These are phyloP conservation scores for Xylariaceae sp. DNA, from an alignment of 2,329 filamentous ascomycete genomes.

Conservation along the genomic window DNA sequence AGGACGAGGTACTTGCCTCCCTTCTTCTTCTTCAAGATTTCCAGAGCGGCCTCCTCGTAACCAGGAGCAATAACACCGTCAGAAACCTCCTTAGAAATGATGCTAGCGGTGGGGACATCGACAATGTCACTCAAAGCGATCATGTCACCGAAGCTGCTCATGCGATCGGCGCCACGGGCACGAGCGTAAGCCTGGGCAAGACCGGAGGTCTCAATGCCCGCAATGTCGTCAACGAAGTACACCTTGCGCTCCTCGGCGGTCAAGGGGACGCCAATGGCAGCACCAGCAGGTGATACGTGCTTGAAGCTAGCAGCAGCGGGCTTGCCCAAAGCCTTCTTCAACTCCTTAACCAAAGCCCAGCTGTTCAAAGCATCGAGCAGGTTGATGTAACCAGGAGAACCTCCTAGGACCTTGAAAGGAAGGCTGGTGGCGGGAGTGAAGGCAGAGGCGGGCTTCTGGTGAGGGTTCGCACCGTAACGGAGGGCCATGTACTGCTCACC, in stretches of 20 bases:
- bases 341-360: conserved; percentile 94
- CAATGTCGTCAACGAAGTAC: conserved; percentile 96
- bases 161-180: conserved; percentile 90
- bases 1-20: conserved; percentile 93
- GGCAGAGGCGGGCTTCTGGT: conserved; percentile 93
- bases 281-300: conserved; percentile 95
- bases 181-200: conserved; percentile 94
- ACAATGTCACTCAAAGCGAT: conserved; percentile 89
- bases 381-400: conserved; percentile 94
- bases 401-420: conserved; percentile 91
- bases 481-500: conserved; percentile 79
- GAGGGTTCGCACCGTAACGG: conserved; percentile 93
- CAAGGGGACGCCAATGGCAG: conserved; percentile 85
- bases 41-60: conserved; percentile 78
- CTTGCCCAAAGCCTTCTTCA: conserved; percentile 79
- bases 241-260: conserved; percentile 88
- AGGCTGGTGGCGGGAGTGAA: conserved; percentile 67
- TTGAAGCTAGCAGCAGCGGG: conserved; percentile 97
- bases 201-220: conserved; percentile 75
- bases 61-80: conserved; percentile 92
- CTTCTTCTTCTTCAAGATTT: conserved; percentile 96
- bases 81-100: conserved; percentile 96
- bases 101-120: conserved; percentile 89
- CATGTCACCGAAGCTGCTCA: conserved; percentile 97
- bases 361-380: conserved; percentile 92